These are phyloP conservation scores for Phytophthora citrophthora DNA, from an alignment of 352 stramenopile species.

Conservation along the genomic window DNA sequence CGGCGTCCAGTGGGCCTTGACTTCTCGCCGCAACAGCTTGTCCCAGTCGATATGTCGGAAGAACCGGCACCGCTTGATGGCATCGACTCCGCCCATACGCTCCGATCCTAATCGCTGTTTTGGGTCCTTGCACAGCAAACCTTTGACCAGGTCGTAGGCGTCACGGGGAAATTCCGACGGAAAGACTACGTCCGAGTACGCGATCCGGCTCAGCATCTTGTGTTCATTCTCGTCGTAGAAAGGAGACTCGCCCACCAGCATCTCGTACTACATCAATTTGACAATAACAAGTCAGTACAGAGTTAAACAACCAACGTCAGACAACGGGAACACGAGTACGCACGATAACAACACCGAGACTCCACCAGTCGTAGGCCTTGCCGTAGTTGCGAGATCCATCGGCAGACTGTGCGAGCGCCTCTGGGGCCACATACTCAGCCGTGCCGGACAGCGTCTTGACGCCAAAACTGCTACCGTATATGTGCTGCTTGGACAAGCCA, in stretches of 20 bases:
- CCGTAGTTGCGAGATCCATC: constrained; percentile 87
- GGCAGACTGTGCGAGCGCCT: constrained; percentile 81
- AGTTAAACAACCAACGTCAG: not conserved
- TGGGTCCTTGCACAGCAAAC: constrained; percentile 78
- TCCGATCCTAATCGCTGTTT: constrained; percentile 73
- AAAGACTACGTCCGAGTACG: constrained; percentile 78
- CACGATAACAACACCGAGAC: constrained; percentile 87
- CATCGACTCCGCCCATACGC: constrained; percentile 64
- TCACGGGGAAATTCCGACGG: constrained; percentile 79
- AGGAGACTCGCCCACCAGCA: constrained; percentile 85
- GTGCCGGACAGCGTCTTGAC: constrained; percentile 89
- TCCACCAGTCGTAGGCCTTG: constrained; percentile 92
- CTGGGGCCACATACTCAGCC: constrained; percentile 87
- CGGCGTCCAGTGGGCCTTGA: constrained; percentile 83
- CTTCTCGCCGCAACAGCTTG: constrained; percentile 67
- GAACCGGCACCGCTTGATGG: constrained; percentile 78
- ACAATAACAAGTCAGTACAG: constrained; percentile 1
- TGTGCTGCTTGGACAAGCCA: constrained; percentile 89
- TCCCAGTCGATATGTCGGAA: constrained; percentile 83
- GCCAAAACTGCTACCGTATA: constrained; percentile 84
- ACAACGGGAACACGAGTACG: constrained; percentile 23
- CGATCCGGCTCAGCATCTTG: constrained; percentile 88
- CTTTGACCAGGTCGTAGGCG: constrained; percentile 76
- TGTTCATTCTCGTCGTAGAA: constrained; percentile 92
- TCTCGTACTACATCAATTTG: constrained; percentile 72